A percentile compares a stretch with the other conserved stretches of the same genome.
These are phyloP conservation scores for Quercus agrifolia DNA, from an alignment of 306 rosid genomes.

Conservation along the genomic window DNA sequence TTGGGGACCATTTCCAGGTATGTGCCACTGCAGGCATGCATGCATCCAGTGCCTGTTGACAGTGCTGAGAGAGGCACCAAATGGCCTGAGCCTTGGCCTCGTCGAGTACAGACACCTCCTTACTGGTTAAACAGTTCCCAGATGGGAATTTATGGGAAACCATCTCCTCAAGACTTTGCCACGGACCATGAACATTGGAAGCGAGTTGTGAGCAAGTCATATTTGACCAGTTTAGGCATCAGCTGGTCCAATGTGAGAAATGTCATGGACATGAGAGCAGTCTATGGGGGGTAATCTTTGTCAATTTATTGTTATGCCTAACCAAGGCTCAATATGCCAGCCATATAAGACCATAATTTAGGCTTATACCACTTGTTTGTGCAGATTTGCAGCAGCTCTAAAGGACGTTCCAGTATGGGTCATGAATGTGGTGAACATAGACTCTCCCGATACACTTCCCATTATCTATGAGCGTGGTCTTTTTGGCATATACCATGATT, in stretches of 20 bases:
- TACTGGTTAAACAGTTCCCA: constrained; percentile 84
- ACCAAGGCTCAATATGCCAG: background rate
- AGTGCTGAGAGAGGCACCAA: constrained; percentile 51
- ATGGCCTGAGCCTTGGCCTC: constrained; percentile 87
- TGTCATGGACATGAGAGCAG: constrained; percentile 93
- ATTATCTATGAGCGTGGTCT: constrained; percentile 90
- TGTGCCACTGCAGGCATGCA: constrained; percentile 79
- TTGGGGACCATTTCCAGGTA: constrained; percentile 45
- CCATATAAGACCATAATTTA: background rate
- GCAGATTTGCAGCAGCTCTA: constrained; percentile 88
- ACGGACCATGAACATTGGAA: constrained; percentile 81
- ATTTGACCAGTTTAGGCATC: constrained; percentile 64
- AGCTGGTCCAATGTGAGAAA: constrained; percentile 76
- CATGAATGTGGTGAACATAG: constrained; percentile 75
- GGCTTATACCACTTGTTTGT: background rate
- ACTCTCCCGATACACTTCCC: constrained; percentile 86
- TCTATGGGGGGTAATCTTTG: constrained; percentile 73
- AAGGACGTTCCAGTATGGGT: constrained; percentile 81
- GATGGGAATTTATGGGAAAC: constrained; percentile 80
- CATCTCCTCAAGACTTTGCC: constrained; percentile 75
- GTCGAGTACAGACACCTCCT: constrained; percentile 57
- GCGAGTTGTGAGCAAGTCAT: constrained; percentile 51
- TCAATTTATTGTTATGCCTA: background rate
- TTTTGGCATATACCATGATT: constrained; percentile 90
- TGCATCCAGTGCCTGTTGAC: constrained; percentile 65